Base-by-base conservation (phyloP, 306 rosid species). In the Lotus japonicus region DNA sequence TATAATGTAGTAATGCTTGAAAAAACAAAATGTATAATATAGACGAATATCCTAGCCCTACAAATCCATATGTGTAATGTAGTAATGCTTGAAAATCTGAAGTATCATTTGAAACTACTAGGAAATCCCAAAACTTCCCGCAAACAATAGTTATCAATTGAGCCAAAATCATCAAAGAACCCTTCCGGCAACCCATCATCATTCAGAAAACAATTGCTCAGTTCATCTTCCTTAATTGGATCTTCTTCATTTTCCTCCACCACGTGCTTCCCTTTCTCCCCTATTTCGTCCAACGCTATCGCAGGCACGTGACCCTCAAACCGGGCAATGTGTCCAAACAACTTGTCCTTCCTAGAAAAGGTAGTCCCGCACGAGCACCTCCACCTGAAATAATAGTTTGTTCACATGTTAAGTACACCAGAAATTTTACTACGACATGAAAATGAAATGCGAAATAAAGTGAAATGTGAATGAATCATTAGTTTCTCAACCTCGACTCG, bases 291-390 rank as follows among this genome's bases (percentile, higher is more conserved):
- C 23, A 54, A 75, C 0, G 28, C 52, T 31, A 87, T 84, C 4
- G 87, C 95, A 35, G 97, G 97, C 92, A 85, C 84, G 78, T 92
- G 98, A 6, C 97, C 97, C 36, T 92, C 98, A 35, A 89, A 89
- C 43, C 86, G 51, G 3, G 89, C 84, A 46, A 92, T 51, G 82
- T 92, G 98, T 5, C 91, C 89, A 11, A 92, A 89, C 57, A 92
- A 77, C 71, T 89, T 92, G 42, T 87, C 95, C 78, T 92, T 89
- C 66, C 95, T 70, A 0, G 96, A 87, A 57, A 92, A 92, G 5
- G 79, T 87, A 14, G 95, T 87, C n/a, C 95, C 96, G 54, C 98
- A 92, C n/a, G 85, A 76, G 73, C 96, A 92, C 51, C 77, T 74
- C 98, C 96, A 92, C 79, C n/a, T n/a, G n/a, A n/a, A n/a, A n/a